These are phyloP conservation scores for Neurospora hispaniola DNA, from an alignment of 495 filamentous ascomycete genomes.

Conservation along the genomic window DNA sequence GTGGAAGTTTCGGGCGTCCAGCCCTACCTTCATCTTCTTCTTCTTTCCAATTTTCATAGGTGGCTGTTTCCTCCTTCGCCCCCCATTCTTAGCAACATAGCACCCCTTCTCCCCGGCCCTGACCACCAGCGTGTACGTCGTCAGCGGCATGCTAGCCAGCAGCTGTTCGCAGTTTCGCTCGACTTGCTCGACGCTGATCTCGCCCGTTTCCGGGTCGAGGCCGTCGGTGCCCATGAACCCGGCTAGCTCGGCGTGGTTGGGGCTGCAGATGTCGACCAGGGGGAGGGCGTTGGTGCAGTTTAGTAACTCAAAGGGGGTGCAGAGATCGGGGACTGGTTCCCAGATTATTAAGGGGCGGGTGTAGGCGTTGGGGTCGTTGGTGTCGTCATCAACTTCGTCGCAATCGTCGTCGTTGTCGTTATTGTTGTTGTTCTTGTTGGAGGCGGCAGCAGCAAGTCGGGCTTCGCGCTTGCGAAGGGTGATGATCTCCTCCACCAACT, in stretches of 20 bases:
- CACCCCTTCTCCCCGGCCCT: conserved; percentile 40
- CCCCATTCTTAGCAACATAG: conserved; percentile 42
- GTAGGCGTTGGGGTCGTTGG: conserved; percentile 12
- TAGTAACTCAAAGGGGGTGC: conserved; percentile 61
- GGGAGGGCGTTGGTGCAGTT: conserved; percentile 59
- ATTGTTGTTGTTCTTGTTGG: conserved; percentile 4
- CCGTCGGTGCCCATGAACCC: conserved; percentile 58
- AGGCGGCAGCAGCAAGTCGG: neutral
- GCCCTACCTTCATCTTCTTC: conserved; percentile 27
- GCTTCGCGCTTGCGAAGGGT: conserved; percentile 21
- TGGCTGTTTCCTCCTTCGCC: conserved; percentile 24
- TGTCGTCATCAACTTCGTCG: neutral
- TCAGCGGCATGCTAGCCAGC: conserved; percentile 41
- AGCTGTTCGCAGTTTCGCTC: conserved; percentile 44
- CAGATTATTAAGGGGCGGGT: conserved; percentile 68
- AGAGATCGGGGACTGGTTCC: conserved; percentile 90
- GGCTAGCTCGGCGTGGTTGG: conserved; percentile 78
- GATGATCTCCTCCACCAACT: conserved; percentile 55
- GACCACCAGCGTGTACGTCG: conserved; percentile 44
- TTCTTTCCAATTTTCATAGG: conserved; percentile 5
- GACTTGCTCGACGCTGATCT: conserved; percentile 40
- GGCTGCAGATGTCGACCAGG: conserved; percentile 76
- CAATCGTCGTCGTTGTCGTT: conserved; percentile 2
- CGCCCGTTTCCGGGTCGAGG: conserved; percentile 35
- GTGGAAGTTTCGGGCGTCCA: conserved; percentile 3